Evolutionary conservation across 306 rosid species (phyloP).

Genomic region (Prunus fruticosa): DNA sequence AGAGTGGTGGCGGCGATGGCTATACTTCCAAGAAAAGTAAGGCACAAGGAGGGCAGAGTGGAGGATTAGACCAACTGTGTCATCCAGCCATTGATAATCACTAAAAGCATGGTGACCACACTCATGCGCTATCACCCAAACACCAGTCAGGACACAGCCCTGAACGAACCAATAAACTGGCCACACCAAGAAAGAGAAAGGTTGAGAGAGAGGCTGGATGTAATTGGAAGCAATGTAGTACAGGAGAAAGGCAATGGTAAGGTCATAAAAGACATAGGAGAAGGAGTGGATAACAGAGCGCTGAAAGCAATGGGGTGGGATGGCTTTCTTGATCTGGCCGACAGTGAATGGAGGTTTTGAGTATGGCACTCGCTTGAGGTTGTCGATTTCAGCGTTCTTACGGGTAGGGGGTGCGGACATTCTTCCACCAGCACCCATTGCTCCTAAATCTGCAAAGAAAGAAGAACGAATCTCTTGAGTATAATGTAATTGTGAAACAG

Average conservation of each 20-base stretch:
- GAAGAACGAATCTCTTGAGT: neutral
- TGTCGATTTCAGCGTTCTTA: slow-evolving; percentile 42
- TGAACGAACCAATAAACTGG: slow-evolving; percentile 54
- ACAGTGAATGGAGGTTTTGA: slow-evolving; percentile 62
- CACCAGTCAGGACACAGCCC: slow-evolving; percentile 88
- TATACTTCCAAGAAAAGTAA: slow-evolving; percentile 94
- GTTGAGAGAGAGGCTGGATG: slow-evolving; percentile 39
- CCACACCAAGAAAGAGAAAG: slow-evolving; percentile 50
- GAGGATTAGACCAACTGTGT: slow-evolving; percentile 79
- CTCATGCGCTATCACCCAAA: slow-evolving; percentile 96
- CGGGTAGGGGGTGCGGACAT: slow-evolving; percentile 50
- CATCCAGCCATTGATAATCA: slow-evolving; percentile 90
- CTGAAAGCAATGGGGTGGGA: slow-evolving; percentile 71
- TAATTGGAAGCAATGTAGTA: slow-evolving; percentile 44
- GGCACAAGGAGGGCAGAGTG: slow-evolving; percentile 93
- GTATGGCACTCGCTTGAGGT: slow-evolving; percentile 53
- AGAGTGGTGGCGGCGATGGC: slow-evolving; percentile 97
- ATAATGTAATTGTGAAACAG: too few relatives aligned
- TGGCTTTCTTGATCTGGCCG: slow-evolving; percentile 58
- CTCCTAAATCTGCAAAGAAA: slow-evolving; percentile 41
- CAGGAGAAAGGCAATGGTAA: slow-evolving; percentile 37
- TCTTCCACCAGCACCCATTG: slow-evolving; percentile 96
- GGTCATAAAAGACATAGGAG: slow-evolving; percentile 58
- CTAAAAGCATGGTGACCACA: slow-evolving; percentile 99
- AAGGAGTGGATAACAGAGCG: slow-evolving; percentile 64